These are phyloP conservation scores for Aspergillaceae sp. DNA, from an alignment of 2,329 filamentous ascomycete genomes.

Conservation along the genomic window DNA sequence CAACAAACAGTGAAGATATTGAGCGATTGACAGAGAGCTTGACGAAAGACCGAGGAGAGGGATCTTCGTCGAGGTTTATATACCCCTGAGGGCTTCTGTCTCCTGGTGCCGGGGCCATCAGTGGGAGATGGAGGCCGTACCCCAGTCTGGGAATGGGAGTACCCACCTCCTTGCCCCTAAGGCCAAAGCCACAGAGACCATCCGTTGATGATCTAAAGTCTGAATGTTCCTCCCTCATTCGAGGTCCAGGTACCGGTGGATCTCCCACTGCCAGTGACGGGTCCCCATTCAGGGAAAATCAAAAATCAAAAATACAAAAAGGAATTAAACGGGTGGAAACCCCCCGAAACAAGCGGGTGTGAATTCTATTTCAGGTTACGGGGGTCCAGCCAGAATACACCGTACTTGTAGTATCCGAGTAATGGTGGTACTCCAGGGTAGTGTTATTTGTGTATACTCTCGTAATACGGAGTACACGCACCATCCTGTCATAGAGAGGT, in stretches of 20 bases:
- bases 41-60: constrained; percentile 10
- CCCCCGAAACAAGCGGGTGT: constrained; percentile 12
- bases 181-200: neutral
- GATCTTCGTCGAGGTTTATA: constrained; percentile 25
- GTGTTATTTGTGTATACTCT: no score
- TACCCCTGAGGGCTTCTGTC: constrained; percentile 21
- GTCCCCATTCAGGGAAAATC: neutral
- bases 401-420: neutral
- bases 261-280: constrained; percentile 8
- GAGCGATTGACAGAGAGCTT: constrained; percentile 18
- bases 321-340: constrained; percentile 9
- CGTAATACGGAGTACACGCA: neutral
- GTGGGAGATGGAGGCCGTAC: constrained; percentile 6
- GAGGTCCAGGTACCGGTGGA: constrained; percentile 9
- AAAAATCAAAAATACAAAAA: neutral
- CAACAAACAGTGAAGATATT: constrained; percentile 12
- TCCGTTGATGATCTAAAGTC: constrained; percentile 9
- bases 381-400: constrained; percentile 2
- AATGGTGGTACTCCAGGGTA: neutral
- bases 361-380: constrained; percentile 18
- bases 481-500: neutral
- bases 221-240: constrained; percentile 15
- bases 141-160: constrained; percentile 6
- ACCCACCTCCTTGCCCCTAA: neutral
- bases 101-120: constrained; percentile 4